These are phyloP conservation scores for Quercus bicolor DNA, from an alignment of 306 rosid genomes.

Conservation along the genomic window DNA sequence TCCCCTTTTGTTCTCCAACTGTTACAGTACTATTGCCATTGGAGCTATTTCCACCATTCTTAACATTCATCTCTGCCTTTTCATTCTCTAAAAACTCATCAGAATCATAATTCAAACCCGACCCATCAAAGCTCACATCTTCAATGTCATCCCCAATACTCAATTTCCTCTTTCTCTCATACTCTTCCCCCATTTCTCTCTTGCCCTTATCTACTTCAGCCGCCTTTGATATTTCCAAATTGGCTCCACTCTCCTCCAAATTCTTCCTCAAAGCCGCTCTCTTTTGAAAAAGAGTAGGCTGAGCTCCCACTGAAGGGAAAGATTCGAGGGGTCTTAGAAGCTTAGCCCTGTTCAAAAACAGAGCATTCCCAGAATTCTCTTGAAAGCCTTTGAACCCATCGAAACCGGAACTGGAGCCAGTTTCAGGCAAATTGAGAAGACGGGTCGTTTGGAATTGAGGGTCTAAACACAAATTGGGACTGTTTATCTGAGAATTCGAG, in stretches of 20 bases:
- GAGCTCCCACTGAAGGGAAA: conserved; percentile 62
- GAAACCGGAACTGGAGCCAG: background rate
- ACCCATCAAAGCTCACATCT: conserved; percentile 63
- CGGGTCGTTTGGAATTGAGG: conserved; percentile 23
- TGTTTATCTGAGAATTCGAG: conserved; percentile 33
- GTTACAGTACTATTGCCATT: conserved; percentile 54
- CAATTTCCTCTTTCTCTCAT: conserved; percentile 45
- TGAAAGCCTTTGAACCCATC: conserved; percentile 46
- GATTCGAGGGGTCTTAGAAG: conserved; percentile 63
- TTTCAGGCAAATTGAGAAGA: conserved; percentile 28
- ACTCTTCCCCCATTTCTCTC: conserved; percentile 27
- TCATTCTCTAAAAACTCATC: conserved; percentile 61
- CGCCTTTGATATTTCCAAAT: conserved; percentile 7
- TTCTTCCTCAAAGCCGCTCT: conserved; percentile 71
- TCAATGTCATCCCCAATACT: conserved; percentile 43
- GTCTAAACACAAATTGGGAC: conserved; percentile 30
- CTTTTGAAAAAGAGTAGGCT: conserved; percentile 86
- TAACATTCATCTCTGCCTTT: conserved; percentile 46
- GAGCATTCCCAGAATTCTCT: conserved; percentile 35
- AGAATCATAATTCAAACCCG: conserved; percentile 76
- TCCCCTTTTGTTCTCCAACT: conserved; percentile 65
- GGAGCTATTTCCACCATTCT: conserved; percentile 51
- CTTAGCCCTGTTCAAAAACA: conserved; percentile 54
- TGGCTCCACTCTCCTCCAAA: conserved; percentile 17
- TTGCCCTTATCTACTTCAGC: conserved; percentile 12